Evolutionary conservation across 129 eudicot genomes (phyloP).

Genomic region (Lonicera japonica): DNA sequence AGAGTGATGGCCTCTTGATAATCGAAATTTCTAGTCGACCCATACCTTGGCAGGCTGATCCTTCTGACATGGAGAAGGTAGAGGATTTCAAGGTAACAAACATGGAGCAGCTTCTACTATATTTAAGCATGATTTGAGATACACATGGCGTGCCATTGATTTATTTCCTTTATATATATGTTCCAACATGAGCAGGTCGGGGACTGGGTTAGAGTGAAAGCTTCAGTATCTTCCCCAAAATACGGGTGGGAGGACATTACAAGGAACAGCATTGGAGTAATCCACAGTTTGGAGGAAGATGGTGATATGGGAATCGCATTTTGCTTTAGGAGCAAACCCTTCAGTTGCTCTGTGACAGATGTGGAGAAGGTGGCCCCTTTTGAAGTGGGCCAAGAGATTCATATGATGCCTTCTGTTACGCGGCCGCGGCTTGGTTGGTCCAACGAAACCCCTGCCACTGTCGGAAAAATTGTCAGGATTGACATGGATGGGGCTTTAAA

Average conservation of each 20-base stretch:
- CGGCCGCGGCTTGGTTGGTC: constrained; percentile 99
- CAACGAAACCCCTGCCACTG: constrained; percentile 83
- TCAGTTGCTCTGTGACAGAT: constrained; percentile 90
- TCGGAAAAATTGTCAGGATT: constrained; percentile 77
- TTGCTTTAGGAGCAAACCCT: constrained; percentile 93
- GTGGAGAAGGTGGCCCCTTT: constrained; percentile 89
- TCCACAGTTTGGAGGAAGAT: constrained; percentile 95
- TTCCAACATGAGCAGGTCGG: constrained; percentile 56
- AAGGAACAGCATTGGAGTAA: constrained; percentile 81
- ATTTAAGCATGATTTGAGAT: background rate
- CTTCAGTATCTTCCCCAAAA: constrained; percentile 92
- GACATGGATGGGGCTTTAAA: constrained; percentile 98
- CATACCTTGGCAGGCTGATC: constrained; percentile 99
- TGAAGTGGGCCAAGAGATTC: constrained; percentile 95
- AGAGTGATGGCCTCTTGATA: constrained; percentile 89
- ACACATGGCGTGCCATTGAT: background rate
- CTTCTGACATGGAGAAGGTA: constrained; percentile 98
- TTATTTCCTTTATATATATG: background rate
- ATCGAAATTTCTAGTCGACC: constrained; percentile 93
- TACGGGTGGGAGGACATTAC: constrained; percentile 97
- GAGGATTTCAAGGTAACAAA: constrained; percentile 88
- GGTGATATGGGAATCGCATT: constrained; percentile 96
- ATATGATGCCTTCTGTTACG: constrained; percentile 58
- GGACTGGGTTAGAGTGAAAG: constrained; percentile 93
- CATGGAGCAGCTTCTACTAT: background rate